Percentiles rank a stretch among this genome's conserved stretches.
Conservation (phyloP, 139 green algal species). For the Asterochloris erici region DNA sequence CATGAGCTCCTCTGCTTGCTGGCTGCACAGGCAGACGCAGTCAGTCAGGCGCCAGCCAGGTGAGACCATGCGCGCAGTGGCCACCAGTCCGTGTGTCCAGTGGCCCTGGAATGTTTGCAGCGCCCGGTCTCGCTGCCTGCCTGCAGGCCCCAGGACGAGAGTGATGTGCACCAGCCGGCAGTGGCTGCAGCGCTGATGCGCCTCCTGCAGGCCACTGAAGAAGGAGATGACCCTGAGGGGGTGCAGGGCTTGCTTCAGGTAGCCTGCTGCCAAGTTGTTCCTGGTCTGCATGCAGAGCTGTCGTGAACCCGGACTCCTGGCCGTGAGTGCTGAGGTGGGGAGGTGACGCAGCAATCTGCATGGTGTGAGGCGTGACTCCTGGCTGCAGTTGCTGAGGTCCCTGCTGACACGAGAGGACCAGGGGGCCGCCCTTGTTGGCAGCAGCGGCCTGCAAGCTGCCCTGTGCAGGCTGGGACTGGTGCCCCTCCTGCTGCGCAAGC, state of each 20-base stretch:
- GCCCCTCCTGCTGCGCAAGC: no score
- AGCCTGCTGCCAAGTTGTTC: no score
- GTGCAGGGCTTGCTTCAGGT: no score
- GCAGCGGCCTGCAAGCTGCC: neutral
- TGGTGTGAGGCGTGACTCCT: neutral
- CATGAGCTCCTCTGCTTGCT: neutral
- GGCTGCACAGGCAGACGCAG: neutral
- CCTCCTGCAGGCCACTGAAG: no score
- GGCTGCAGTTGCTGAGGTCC: neutral
- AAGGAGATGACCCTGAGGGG: no score
- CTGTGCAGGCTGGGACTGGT: neutral
- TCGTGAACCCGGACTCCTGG: no score
- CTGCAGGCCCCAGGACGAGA: no score
- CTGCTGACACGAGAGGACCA: neutral
- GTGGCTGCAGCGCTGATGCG: no score
- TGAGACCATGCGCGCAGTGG: neutral
- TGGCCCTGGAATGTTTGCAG: neutral
- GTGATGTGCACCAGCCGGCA: no score
- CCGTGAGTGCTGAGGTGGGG: no score
- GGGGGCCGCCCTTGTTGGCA: neutral
- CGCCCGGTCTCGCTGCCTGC: no score
- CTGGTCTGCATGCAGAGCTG: no score
- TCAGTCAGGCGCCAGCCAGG: neutral
- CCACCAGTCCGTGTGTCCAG: neutral
- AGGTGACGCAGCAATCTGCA: neutral